Evolutionary conservation across 768 basidiomycete species (phyloP).

Genomic region (Pleurotus citrinopileatus): DNA sequence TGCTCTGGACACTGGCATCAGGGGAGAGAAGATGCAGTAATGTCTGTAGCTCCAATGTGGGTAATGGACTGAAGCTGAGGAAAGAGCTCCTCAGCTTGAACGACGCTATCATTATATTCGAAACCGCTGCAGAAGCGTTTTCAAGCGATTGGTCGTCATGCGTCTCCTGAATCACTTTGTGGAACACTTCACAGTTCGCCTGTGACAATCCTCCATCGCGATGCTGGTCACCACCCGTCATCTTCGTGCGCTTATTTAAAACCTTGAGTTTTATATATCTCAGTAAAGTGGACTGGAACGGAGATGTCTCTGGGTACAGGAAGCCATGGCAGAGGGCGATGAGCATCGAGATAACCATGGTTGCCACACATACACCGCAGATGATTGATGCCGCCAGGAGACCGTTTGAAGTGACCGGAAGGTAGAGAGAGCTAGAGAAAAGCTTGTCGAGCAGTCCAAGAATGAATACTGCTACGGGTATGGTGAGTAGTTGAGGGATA

Average conservation of each 20-base stretch:
- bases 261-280: neutral
- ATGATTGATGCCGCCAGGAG: slow-evolving; percentile 1
- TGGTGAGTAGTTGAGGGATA: slow-evolving; percentile 2
- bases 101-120: slow-evolving; percentile 3
- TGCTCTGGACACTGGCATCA: slow-evolving; percentile 3
- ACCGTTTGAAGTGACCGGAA: neutral
- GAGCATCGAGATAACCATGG: slow-evolving; percentile 1
- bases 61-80: neutral
- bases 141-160: slow-evolving; percentile 10
- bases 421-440: slow-evolving; percentile 2
- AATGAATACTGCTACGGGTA: slow-evolving; percentile 8
- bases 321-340: slow-evolving; percentile 1
- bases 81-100: slow-evolving; percentile 4
- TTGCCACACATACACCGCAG: neutral
- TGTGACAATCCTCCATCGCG: neutral
- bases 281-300: slow-evolving; percentile 2
- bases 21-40: slow-evolving; percentile 7
- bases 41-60: slow-evolving; percentile 5
- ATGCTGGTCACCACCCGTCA: too few relatives aligned
- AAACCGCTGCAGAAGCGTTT: slow-evolving; percentile 13
- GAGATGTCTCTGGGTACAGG: slow-evolving; percentile 3
- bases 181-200: slow-evolving; percentile 1
- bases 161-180: slow-evolving; percentile 8
- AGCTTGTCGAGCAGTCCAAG: slow-evolving; percentile 10
- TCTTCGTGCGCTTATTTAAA: neutral